These are phyloP conservation scores for Tilletia caries DNA, from an alignment of 1,284 basidiomycete genomes.

Conservation along the genomic window DNA sequence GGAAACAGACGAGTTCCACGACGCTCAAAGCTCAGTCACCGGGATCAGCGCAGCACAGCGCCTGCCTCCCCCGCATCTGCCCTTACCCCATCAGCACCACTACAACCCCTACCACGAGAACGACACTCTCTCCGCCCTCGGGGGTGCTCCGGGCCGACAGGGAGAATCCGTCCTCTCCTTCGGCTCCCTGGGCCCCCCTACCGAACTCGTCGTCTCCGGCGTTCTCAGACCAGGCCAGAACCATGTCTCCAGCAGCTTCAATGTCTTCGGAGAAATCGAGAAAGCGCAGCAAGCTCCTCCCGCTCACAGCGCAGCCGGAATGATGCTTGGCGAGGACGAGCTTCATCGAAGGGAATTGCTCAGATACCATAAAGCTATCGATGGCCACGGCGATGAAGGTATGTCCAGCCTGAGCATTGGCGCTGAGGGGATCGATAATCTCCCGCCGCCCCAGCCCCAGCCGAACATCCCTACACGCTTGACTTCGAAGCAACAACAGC, in stretches of 20 bases:
- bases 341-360: background rate
- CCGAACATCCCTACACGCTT: too few species aligned
- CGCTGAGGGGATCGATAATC: background rate
- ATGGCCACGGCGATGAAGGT: background rate
- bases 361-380: background rate
- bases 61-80: background rate
- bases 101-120: background rate
- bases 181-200: background rate
- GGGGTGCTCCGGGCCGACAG: too few species aligned
- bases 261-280: background rate
- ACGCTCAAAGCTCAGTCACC: background rate
- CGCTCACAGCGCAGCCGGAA: background rate
- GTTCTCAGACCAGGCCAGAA: background rate
- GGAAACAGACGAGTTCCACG: background rate
- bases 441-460: background rate
- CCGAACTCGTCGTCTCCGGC: background rate
- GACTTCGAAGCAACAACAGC: too few species aligned
- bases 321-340: too few species aligned
- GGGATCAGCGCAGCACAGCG: background rate
- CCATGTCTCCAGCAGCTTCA: background rate
- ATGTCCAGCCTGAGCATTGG: background rate
- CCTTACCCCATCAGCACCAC: background rate
- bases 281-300: background rate
- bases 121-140: background rate
- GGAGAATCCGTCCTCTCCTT: background rate